A percentile compares a stretch with the other conserved stretches of the same genome.
Conservation (phyloP, 805 yeast species). For the Pichia occidentalis region DNA sequence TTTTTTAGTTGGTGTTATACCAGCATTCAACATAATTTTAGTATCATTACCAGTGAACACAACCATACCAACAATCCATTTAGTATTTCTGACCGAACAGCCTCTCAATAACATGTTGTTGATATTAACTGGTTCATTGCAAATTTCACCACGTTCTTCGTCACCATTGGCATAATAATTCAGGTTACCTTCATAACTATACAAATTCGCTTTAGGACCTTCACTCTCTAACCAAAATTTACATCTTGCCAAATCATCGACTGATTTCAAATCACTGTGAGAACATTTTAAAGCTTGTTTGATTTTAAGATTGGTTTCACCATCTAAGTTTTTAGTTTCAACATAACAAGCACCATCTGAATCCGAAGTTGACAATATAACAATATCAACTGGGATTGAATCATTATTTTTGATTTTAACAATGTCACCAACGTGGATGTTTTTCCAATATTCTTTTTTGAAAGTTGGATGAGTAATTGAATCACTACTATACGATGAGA, state of each 20-base stretch:
- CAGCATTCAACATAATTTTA: slow-evolving; percentile 75
- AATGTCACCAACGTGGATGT: slow-evolving; percentile 68
- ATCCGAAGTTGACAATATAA: slow-evolving; percentile 62
- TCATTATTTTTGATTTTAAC: slow-evolving; percentile 63
- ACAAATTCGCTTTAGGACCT: slow-evolving; percentile 76
- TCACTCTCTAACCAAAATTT: slow-evolving; percentile 72
- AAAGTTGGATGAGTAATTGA: slow-evolving; percentile 22
- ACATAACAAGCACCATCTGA: slow-evolving; percentile 62
- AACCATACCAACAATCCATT: slow-evolving; percentile 77
- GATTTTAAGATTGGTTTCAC: slow-evolving; percentile 72
- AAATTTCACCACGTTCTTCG: slow-evolving; percentile 27
- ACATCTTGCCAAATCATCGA: slow-evolving; percentile 42
- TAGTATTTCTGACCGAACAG: slow-evolving; percentile 70
- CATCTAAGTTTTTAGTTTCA: slow-evolving; percentile 79
- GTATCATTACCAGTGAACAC: slow-evolving; percentile 74
- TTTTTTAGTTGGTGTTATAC: slow-evolving; percentile 70
- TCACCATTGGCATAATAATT: slow-evolving; percentile 38
- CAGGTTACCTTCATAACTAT: slow-evolving; percentile 68
- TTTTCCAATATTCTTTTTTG: slow-evolving; percentile 57
- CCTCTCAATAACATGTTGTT: slow-evolving; percentile 70
- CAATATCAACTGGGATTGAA: slow-evolving; percentile 72
- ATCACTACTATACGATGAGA: slow-evolving; percentile 19
- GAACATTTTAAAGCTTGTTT: slow-evolving; percentile 67
- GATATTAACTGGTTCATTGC: slow-evolving; percentile 60
- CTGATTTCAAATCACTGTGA: slow-evolving; percentile 30